Percentiles rank a stretch among this genome's conserved stretches.
These are phyloP conservation scores for Lunularia cruciata DNA, from an alignment of 225 moss, liverwort and hornwort genomes.

Conservation along the genomic window DNA sequence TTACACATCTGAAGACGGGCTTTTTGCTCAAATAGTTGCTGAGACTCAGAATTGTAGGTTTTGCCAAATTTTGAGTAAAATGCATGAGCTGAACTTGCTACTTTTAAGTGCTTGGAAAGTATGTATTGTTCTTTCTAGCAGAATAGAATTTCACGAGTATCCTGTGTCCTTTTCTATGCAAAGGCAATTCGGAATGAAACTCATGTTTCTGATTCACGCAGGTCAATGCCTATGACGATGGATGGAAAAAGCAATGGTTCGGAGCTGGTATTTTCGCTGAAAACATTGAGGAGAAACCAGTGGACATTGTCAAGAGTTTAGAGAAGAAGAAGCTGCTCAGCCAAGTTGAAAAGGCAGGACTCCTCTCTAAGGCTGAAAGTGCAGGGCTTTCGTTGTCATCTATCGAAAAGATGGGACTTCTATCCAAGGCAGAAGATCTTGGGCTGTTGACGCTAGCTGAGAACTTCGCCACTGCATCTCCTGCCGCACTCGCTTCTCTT, in stretches of 20 bases:
- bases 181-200: too few species aligned
- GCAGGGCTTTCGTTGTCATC: slow-evolving; percentile 73
- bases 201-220: slow-evolving; percentile 9
- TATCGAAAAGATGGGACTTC: slow-evolving; percentile 82
- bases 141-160: too few species aligned
- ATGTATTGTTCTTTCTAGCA: too few species aligned
- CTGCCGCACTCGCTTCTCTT: slow-evolving; percentile 65
- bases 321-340: slow-evolving; percentile 93
- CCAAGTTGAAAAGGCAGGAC: slow-evolving; percentile 83
- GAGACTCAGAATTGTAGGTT: too few species aligned
- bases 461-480: slow-evolving; percentile 70
- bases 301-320: slow-evolving; percentile 74
- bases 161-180: too few species aligned
- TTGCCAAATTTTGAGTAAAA: too few species aligned
- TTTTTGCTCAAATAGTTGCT: too few species aligned
- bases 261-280: slow-evolving; percentile 87
- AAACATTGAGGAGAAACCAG: slow-evolving; percentile 63
- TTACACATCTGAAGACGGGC: too few species aligned
- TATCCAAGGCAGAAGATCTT: slow-evolving; percentile 89
- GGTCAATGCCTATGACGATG: slow-evolving; percentile 79
- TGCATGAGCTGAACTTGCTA: too few species aligned
- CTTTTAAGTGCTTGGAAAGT: too few species aligned
- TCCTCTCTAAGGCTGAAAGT: slow-evolving; percentile 86
- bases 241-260: slow-evolving; percentile 97
- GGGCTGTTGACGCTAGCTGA: slow-evolving; percentile 86